phyloP scores from a whole-genome alignment of 805 yeast genomes.

The Starmerella sirachaensis region DNA sequence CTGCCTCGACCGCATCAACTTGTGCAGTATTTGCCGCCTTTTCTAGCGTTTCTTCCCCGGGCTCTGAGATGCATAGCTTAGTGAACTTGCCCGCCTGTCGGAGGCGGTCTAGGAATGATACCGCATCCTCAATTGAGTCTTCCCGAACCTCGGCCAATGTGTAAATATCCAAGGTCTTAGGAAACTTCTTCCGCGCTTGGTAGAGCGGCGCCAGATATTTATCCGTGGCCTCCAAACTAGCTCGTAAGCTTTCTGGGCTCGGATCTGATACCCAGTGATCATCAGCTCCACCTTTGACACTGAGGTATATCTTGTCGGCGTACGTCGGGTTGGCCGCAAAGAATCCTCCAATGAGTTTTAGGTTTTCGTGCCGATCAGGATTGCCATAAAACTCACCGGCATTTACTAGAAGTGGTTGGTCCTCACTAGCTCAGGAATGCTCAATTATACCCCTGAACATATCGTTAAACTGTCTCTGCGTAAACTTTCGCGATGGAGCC shows the following conservation, averaged over 20 bases:
- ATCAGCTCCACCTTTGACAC: constrained; percentile 55
- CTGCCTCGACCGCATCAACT: constrained; percentile 63
- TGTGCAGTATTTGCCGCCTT: constrained; percentile 46
- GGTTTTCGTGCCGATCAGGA: constrained; percentile 36
- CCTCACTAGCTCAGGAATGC: constrained; percentile 12
- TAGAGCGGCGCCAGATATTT: constrained; percentile 20
- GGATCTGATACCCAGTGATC: constrained; percentile 37
- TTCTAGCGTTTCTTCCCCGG: constrained; percentile 45
- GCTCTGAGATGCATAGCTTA: constrained; percentile 60
- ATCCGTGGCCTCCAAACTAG: constrained; percentile 37
- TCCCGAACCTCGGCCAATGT: constrained; percentile 58
- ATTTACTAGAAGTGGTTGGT: constrained; percentile 45
- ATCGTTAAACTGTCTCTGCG: constrained; percentile 43
- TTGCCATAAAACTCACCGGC: constrained; percentile 71
- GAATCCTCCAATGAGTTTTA: constrained; percentile 46
- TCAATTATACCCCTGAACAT: constrained; percentile 43
- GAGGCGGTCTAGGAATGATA: constrained; percentile 40
- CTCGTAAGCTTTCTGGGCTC: constrained; percentile 35
- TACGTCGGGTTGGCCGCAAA: constrained; percentile 44
- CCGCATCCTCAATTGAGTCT: constrained; percentile 47
- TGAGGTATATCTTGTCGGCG: constrained; percentile 43
- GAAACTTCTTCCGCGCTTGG: constrained; percentile 13
- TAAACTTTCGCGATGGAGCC: constrained; percentile 42
- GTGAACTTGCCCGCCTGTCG: constrained; percentile 25
- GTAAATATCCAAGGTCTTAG: constrained; percentile 38